phyloP scores from a whole-genome alignment of 78 protist species.

The Dictyostelium brefeldianum region DNA sequence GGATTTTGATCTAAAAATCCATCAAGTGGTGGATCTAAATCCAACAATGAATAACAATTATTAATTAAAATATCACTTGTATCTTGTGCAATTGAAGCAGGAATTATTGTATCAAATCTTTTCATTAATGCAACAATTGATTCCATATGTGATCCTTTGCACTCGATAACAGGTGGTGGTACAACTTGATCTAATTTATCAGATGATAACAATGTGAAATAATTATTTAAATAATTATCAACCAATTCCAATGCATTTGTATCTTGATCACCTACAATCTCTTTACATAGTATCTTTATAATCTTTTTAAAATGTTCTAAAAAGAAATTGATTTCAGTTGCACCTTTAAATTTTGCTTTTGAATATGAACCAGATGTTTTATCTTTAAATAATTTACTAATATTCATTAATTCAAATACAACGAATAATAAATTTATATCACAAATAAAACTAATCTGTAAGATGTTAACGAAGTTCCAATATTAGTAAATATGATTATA shows the following conservation, averaged over 20 bases:
- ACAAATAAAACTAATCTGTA: conserved; percentile 67
- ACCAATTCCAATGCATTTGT: neutral
- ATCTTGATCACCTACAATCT: neutral
- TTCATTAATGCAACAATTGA: neutral
- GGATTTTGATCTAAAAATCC: conserved; percentile 79
- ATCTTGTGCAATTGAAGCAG: neutral
- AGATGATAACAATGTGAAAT: neutral
- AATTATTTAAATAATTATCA: neutral
- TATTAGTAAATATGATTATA: neutral
- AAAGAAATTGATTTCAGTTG: conserved; percentile 4
- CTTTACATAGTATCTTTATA: conserved; percentile 2
- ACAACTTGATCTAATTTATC: conserved; percentile 2
- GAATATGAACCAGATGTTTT: neutral
- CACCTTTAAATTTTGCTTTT: conserved; percentile 4
- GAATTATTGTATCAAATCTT: neutral
- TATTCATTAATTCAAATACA: conserved; percentile 41
- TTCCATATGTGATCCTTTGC: neutral
- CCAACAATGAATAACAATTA: conserved; percentile 23
- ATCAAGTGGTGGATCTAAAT: conserved; percentile 77
- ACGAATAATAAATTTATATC: conserved; percentile 39
- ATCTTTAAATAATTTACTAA: conserved; percentile 33
- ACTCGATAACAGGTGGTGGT: neutral
- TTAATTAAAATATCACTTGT: conserved; percentile 35
- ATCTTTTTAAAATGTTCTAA: neutral
- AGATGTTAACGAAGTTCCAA: neutral